A percentile compares a stretch with the other conserved stretches of the same genome.
phyloP scores from a whole-genome alignment of 371 early-diverging fungal genomes.

The Blyttiomyces sp. region DNA sequence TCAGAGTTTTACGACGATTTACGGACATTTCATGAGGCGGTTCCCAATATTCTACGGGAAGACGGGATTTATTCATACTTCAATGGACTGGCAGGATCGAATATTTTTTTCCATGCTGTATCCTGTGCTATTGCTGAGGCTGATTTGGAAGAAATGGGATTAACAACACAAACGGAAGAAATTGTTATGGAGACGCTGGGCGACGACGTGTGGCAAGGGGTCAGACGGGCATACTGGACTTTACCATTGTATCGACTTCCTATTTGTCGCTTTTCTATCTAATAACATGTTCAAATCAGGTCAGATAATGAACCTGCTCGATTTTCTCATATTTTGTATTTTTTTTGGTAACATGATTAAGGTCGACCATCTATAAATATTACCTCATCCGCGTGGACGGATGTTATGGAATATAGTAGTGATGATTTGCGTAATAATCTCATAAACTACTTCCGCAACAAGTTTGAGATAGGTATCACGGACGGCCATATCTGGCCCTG shows the following conservation, averaged over 20 bases:
- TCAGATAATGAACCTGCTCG: too few species aligned
- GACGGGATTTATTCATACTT: constrained; percentile 90
- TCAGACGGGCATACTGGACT: constrained; percentile 64
- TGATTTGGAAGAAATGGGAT: constrained; percentile 76
- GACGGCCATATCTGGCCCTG: too few species aligned
- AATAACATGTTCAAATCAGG: too few species aligned
- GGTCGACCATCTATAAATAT: too few species aligned
- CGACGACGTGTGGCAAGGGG: constrained; percentile 88
- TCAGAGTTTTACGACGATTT: constrained; percentile 89
- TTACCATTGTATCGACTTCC: constrained; percentile 43
- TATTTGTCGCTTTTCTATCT: constrained; percentile 14
- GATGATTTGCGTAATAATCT: too few species aligned
- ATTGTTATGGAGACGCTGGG: constrained; percentile 70
- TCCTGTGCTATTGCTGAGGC: constrained; percentile 81
- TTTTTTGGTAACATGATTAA: too few species aligned
- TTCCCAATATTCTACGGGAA: constrained; percentile 71
- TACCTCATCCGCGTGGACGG: too few species aligned
- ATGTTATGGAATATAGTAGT: too few species aligned
- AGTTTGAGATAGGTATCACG: too few species aligned
- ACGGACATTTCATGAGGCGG: constrained; percentile 77
- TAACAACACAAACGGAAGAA: constrained; percentile 66
- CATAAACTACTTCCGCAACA: too few species aligned
- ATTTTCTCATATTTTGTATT: too few species aligned
- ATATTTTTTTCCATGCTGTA: constrained; percentile 92
- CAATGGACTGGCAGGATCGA: constrained; percentile 90